These are phyloP conservation scores for Litchi chinensis DNA, from an alignment of 345 rosid species.

Conservation along the genomic window DNA sequence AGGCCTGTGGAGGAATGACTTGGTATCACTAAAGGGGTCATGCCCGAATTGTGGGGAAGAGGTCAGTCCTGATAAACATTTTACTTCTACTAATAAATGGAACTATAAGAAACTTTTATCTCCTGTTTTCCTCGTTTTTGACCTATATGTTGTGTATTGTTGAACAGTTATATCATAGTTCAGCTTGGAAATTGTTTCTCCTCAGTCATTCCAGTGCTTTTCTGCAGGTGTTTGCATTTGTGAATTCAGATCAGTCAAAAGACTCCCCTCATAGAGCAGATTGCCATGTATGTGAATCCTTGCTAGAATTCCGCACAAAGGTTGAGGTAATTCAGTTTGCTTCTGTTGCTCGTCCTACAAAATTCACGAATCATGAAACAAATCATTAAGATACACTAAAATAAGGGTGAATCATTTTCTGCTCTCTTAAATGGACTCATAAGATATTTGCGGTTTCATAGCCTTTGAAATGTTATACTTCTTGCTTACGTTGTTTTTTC, in stretches of 20 bases:
- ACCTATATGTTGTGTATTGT: not conserved
- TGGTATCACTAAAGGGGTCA: constrained; percentile 84
- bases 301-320: constrained; percentile 84
- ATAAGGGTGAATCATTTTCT: too few relatives aligned
- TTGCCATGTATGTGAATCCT: constrained; percentile 89
- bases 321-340: constrained; percentile 54
- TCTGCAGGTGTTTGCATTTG: constrained; percentile 87
- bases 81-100: not conserved
- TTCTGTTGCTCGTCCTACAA: not conserved
- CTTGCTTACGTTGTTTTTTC: not conserved
- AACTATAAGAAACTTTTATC: constrained; percentile 3
- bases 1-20: constrained; percentile 90
- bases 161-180: not conserved
- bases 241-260: constrained; percentile 65
- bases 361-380: not conserved
- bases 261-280: constrained; percentile 73
- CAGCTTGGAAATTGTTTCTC: not conserved
- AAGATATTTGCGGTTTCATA: not conserved
- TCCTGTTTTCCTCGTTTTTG: constrained; percentile 10
- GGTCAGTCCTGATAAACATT: constrained; percentile 45
- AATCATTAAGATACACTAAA: too few relatives aligned
- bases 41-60: constrained; percentile 98
- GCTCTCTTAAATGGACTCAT: too few relatives aligned
- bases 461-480: too few relatives aligned
- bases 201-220: constrained; percentile 10